phyloP scores from a whole-genome alignment of 2,329 filamentous ascomycete genomes.

The Aspergillus fumigatus region DNA sequence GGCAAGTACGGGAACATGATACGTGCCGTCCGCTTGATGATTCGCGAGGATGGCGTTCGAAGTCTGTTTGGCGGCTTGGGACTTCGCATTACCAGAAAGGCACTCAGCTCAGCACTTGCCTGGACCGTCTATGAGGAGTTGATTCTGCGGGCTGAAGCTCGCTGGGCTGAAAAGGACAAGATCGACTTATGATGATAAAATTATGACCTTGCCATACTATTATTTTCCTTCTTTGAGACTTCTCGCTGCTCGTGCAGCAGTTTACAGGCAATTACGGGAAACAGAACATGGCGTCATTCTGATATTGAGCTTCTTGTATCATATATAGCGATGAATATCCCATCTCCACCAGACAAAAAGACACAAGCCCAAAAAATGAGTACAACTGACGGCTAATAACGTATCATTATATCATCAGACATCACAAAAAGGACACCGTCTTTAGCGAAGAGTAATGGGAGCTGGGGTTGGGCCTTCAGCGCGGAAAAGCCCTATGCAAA shows the following conservation, averaged over 20 bases:
- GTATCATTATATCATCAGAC: conserved; percentile 4
- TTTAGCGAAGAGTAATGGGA: not conserved
- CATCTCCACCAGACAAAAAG: conserved; percentile 14
- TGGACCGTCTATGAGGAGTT: conserved; percentile 98
- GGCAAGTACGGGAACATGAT: conserved; percentile 76
- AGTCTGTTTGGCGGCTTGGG: conserved; percentile 82
- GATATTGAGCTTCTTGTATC: conserved; percentile 10
- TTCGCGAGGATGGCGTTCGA: conserved; percentile 72
- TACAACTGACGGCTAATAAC: not conserved
- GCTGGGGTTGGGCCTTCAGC: not conserved
- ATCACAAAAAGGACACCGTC: not conserved
- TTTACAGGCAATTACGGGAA: not conserved
- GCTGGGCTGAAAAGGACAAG: conserved; percentile 29
- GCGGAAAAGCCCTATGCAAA: not conserved
- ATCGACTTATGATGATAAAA: conserved; percentile 4
- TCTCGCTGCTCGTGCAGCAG: not conserved
- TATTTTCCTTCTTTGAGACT: not conserved
- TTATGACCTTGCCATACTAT: not conserved
- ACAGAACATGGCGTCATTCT: not conserved
- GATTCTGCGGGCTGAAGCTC: conserved; percentile 64
- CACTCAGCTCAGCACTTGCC: conserved; percentile 85
- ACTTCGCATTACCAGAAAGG: conserved; percentile 84
- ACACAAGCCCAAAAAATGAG: conserved; percentile 1
- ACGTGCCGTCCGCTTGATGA: conserved; percentile 70
- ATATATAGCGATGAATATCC: conserved; percentile 16